Evolutionary conservation across 192 early-diverging fungal species (phyloP), one percentile per base, ranked within the genome.

Genomic region (Mortierella antarctica): DNA sequence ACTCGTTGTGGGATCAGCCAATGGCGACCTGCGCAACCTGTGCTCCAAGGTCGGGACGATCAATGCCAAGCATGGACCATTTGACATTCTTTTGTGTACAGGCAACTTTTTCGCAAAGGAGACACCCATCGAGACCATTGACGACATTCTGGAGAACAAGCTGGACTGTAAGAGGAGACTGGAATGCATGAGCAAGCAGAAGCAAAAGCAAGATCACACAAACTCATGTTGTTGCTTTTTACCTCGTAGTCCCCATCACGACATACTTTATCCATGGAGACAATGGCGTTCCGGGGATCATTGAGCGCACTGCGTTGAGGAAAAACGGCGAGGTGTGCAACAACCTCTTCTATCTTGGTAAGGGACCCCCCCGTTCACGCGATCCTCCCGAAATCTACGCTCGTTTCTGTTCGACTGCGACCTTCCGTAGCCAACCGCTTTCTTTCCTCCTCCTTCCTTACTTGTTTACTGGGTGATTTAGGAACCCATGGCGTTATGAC

Each of bases 41-140:
- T 93, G 96, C 53, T 62, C 84, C 17, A 96, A 95, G 73, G 85
- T 94, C 67, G 87, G 84, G n/a, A 86, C 89, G 9, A 90, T 96
- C 65, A 87, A 96, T 71, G 63, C 78, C 8, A 96, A 96, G 75
- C 88, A 94, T 67, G 95, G 95, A 0, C 96, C 96, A 8, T 98
- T 98, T 72, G 93, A 95, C 42, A 70, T 95, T 31, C 77, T 95
- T 23, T 85, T 98, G 7, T 90, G 93, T 47, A 86, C 88, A 0
- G 96, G 96, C 17, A 93, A 96, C 83, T 91, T 98, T 46, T 96
- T 96, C 83, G 84, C 81, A 14, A 70, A 76, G 7, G 78, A 87
- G 18, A 85, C 80, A 1, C 66, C 83, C 17, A 77, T 84, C 17
- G 88, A 87, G 44, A 75, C 84, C 15, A 67, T 89, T 14, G 81